Conservation (phyloP, 1,284 basidiomycete genomes). For the Pascua sp. region DNA sequence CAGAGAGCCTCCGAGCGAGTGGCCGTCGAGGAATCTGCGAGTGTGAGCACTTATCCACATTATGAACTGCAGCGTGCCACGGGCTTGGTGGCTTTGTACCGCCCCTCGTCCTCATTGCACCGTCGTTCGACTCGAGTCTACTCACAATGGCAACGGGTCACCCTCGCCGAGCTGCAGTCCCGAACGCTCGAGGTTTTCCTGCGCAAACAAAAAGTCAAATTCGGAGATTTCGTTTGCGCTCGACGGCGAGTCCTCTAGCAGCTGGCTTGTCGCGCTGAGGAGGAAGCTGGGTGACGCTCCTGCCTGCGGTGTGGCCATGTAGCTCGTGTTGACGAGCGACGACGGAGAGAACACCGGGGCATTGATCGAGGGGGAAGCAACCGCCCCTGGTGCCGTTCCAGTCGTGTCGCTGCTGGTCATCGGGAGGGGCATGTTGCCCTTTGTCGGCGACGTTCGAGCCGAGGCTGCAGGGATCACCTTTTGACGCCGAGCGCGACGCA, state of each 20-base stretch:
- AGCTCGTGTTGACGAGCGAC: slow-evolving; percentile 16
- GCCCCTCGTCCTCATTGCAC: slow-evolving; percentile 11
- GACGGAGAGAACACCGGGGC: slow-evolving; percentile 16
- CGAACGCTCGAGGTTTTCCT: slow-evolving; percentile 45
- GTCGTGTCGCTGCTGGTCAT: slow-evolving; percentile 17
- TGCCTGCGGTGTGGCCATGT: slow-evolving; percentile 17
- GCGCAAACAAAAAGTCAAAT: slow-evolving; percentile 48
- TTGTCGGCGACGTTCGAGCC: slow-evolving; percentile 37
- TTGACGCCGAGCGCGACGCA: slow-evolving; percentile 71
- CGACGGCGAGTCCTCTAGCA: slow-evolving; percentile 44
- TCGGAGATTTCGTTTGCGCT: slow-evolving; percentile 39
- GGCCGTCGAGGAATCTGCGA: slow-evolving; percentile 42
- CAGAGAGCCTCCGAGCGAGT: slow-evolving; percentile 36
- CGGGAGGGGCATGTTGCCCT: slow-evolving; percentile 18
- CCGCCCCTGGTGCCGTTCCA: not conserved
- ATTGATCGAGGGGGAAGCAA: not conserved
- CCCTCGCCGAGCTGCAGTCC: slow-evolving; percentile 43
- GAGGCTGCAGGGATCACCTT: slow-evolving; percentile 54
- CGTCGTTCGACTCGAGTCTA: slow-evolving; percentile 7
- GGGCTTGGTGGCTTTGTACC: no score
- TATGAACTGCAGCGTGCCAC: not conserved
- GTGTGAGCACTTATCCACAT: slow-evolving; percentile 14
- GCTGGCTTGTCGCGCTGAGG: slow-evolving; percentile 28
- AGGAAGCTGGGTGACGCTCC: slow-evolving; percentile 20
- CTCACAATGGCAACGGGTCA: slow-evolving; percentile 39